Conservation (phyloP, 2,329 filamentous ascomycete species). For the Cytospora schulzeri region DNA sequence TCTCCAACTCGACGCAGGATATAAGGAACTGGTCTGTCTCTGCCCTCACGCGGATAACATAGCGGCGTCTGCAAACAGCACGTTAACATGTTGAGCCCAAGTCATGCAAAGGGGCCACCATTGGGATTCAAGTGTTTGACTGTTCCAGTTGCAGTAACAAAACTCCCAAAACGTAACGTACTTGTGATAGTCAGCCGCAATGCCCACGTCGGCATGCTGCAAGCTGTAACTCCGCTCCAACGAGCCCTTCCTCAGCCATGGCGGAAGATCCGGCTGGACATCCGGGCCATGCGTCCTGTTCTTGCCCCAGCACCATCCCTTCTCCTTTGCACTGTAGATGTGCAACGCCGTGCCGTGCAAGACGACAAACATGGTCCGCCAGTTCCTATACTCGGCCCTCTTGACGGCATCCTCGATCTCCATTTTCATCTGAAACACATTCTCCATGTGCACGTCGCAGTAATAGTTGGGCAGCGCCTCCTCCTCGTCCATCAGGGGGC, state of each 20-base stretch:
- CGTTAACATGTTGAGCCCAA: background rate
- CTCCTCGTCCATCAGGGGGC: constrained; percentile 38
- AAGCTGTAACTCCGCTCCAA: constrained; percentile 71
- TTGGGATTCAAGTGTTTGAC: background rate
- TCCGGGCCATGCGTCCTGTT: constrained; percentile 51
- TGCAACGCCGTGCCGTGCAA: constrained; percentile 70
- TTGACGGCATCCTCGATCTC: constrained; percentile 68
- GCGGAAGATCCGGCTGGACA: constrained; percentile 52
- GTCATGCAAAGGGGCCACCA: background rate
- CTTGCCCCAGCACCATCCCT: constrained; percentile 52
- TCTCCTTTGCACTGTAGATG: constrained; percentile 62
- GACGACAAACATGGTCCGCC: constrained; percentile 64
- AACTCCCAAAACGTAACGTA: constrained; percentile 38
- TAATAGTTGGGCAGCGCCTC: constrained; percentile 60
- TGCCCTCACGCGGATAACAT: constrained; percentile 70
- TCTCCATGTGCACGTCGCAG: constrained; percentile 57
- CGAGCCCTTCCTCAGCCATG: constrained; percentile 54
- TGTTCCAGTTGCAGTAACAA: constrained; percentile 12
- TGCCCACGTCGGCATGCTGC: constrained; percentile 73
- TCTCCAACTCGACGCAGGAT: constrained; percentile 64
- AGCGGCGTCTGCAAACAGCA: constrained; percentile 51
- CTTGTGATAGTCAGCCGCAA: constrained; percentile 74
- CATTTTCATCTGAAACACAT: constrained; percentile 63
- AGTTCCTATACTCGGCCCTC: constrained; percentile 62
- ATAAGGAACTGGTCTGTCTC: constrained; percentile 76